Percentiles rank a stretch among this genome's conserved stretches.
Evolutionary conservation across 345 rosid species (phyloP).

Genomic region (Lumnitzera racemosa): DNA sequence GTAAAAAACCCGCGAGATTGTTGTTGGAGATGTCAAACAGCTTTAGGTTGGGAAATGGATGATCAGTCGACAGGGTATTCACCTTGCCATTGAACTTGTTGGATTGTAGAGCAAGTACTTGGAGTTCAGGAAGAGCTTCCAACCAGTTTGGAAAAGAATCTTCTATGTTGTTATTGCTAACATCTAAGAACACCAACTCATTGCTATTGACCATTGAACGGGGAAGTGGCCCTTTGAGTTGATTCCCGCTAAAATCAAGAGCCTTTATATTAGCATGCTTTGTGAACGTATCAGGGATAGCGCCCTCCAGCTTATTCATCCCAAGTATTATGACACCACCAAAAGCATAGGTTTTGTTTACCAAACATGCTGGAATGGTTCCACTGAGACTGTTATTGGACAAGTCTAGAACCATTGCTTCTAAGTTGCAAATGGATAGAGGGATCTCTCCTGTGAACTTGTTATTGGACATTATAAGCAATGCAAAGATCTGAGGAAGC

Average conservation of each 20-base stretch:
- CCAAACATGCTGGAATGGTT: slow-evolving; percentile 15
- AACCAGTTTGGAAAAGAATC: slow-evolving; percentile 23
- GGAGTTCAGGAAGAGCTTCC: slow-evolving; percentile 12
- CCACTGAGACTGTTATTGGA: slow-evolving; percentile 22
- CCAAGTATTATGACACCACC: neutral
- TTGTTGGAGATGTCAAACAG: slow-evolving; percentile 23
- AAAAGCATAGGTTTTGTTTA: neutral
- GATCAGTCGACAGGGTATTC: rapidly evolving
- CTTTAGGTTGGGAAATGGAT: slow-evolving; percentile 11
- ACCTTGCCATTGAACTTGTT: slow-evolving; percentile 19
- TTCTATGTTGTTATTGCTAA: slow-evolving; percentile 20
- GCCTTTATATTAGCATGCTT: neutral
- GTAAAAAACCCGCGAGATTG: slow-evolving; percentile 20
- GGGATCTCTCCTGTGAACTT: slow-evolving; percentile 15
- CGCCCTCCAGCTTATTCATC: slow-evolving; percentile 15
- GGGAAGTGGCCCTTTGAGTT: slow-evolving; percentile 15
- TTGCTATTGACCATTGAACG: slow-evolving; percentile 11
- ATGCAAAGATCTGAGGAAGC: neutral
- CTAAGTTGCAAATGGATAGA: slow-evolving; percentile 10
- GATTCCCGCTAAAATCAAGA: slow-evolving; percentile 17
- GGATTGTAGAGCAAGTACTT: slow-evolving; percentile 16
- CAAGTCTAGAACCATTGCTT: slow-evolving; percentile 3
- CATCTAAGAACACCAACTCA: slow-evolving; percentile 17
- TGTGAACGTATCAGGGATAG: slow-evolving; percentile 2
- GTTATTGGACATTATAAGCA: slow-evolving; percentile 4